Conservation (phyloP, 768 basidiomycete genomes). For the Suillus subalutaceus region DNA sequence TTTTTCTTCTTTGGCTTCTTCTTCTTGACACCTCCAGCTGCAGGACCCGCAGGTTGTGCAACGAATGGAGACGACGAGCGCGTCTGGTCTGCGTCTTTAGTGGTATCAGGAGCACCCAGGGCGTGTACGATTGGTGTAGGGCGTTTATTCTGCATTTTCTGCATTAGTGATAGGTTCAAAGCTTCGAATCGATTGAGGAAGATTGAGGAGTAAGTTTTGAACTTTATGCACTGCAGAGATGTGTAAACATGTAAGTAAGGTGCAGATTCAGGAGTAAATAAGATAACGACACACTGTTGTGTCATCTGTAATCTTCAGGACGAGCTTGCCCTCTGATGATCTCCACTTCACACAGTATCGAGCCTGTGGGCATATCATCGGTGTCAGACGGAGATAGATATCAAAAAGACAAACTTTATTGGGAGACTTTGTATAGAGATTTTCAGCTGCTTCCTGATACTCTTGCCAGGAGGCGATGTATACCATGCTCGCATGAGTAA, state of each 20-base stretch:
- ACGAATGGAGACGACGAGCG: conserved; percentile 37
- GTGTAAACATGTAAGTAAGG: not conserved
- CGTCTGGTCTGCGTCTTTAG: conserved; percentile 27
- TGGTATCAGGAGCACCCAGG: conserved; percentile 10
- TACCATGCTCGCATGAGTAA: conserved; percentile 67
- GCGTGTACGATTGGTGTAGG: conserved; percentile 36
- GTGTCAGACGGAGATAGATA: not conserved
- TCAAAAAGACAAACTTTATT: conserved; percentile 56
- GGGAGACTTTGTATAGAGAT: conserved; percentile 79
- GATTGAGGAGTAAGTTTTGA: conserved; percentile 92
- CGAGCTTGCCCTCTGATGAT: conserved; percentile 80
- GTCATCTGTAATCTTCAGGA: conserved; percentile 94
- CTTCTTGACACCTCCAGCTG: conserved; percentile 74
- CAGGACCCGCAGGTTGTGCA: conserved; percentile 34
- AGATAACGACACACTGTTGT: conserved; percentile 61
- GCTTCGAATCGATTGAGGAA: conserved; percentile 97
- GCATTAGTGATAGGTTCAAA: conserved; percentile 83
- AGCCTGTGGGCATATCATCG: conserved; percentile 50
- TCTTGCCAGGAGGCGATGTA: conserved; percentile 92
- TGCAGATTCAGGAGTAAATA: not conserved
- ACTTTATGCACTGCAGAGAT: conserved; percentile 81
- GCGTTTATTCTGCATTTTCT: conserved; percentile 79
- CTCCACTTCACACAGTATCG: conserved; percentile 94
- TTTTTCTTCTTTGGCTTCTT: conserved; percentile 86
- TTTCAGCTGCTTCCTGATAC: conserved; percentile 88